These are phyloP conservation scores for Kluyveromyces siamensis DNA, from an alignment of 805 yeast species.

Conservation along the genomic window DNA sequence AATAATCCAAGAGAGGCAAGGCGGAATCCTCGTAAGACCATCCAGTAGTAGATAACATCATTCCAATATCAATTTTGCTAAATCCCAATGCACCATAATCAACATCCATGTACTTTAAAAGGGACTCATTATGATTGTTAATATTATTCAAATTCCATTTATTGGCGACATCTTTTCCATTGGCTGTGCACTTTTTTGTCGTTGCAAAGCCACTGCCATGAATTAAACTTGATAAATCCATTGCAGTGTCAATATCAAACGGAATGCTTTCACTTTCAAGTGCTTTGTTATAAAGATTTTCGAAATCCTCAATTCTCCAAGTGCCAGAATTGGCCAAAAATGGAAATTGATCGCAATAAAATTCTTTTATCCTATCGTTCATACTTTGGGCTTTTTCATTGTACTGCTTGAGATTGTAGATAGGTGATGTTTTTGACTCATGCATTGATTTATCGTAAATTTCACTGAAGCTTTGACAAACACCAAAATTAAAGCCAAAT, in stretches of 20 bases:
- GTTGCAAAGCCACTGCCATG: constrained; percentile 35
- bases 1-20: constrained; percentile 43
- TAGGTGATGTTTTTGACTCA: constrained; percentile 37
- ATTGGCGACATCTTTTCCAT: constrained; percentile 7
- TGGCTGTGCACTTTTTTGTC: constrained; percentile 14
- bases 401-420: constrained; percentile 48
- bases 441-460: constrained; percentile 32
- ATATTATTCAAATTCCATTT: constrained; percentile 56
- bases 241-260: constrained; percentile 32
- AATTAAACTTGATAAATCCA: constrained; percentile 25
- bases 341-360: constrained; percentile 6
- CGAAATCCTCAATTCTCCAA: constrained; percentile 24
- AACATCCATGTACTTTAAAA: constrained; percentile 37
- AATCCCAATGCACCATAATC: constrained; percentile 34
- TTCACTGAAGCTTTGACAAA: constrained; percentile 35
- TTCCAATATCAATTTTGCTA: constrained; percentile 42
- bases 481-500: constrained; percentile 34
- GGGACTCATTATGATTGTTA: constrained; percentile 40
- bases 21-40: constrained; percentile 59
- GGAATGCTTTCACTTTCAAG: constrained; percentile 22
- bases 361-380: constrained; percentile 20
- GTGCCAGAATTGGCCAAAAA: constrained; percentile 14
- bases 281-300: constrained; percentile 36
- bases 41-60: constrained; percentile 44
- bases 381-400: constrained; percentile 45